phyloP scores from a whole-genome alignment of 805 yeast species.

The Nakazawaea populi region DNA sequence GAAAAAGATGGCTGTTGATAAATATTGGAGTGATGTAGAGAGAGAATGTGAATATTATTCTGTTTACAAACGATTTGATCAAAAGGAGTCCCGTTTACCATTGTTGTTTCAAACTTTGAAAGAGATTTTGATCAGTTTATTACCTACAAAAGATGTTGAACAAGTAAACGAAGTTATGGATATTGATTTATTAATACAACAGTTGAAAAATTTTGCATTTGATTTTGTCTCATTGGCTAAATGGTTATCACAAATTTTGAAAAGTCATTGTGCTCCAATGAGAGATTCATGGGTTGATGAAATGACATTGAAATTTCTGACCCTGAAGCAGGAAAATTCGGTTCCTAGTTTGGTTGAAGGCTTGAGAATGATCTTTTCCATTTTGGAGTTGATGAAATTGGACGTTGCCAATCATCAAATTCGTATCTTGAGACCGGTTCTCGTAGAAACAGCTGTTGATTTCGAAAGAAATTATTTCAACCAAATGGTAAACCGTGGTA shows the following conservation, averaged over 20 bases:
- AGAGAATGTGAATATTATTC: conserved; percentile 51
- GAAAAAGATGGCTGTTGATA: conserved; percentile 69
- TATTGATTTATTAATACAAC: conserved; percentile 70
- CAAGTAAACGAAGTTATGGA: conserved; percentile 70
- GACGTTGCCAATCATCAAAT: conserved; percentile 96
- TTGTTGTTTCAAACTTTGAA: conserved; percentile 71
- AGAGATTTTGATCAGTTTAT: conserved; percentile 65
- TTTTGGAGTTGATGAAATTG: conserved; percentile 89
- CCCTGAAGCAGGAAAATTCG: conserved; percentile 37
- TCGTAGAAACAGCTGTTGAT: conserved; percentile 81
- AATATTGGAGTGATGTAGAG: conserved; percentile 77
- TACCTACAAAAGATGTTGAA: conserved; percentile 71
- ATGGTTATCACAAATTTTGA: conserved; percentile 74
- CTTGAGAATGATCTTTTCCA: conserved; percentile 68
- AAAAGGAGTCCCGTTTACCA: conserved; percentile 44
- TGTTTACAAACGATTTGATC: conserved; percentile 17
- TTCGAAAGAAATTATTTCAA: conserved; percentile 82
- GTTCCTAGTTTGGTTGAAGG: conserved; percentile 62
- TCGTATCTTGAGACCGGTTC: conserved; percentile 73
- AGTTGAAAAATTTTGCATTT: conserved; percentile 62
- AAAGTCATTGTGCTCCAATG: conserved; percentile 94
- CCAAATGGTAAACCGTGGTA: conserved; percentile 45
- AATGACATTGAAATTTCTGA: conserved; percentile 57
- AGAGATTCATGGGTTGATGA: conserved; percentile 85
- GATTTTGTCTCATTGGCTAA: conserved; percentile 64